Base-by-base conservation (phyloP, 2,329 filamentous ascomycete genomes). In the Conoideocrella luteorostrata region DNA sequence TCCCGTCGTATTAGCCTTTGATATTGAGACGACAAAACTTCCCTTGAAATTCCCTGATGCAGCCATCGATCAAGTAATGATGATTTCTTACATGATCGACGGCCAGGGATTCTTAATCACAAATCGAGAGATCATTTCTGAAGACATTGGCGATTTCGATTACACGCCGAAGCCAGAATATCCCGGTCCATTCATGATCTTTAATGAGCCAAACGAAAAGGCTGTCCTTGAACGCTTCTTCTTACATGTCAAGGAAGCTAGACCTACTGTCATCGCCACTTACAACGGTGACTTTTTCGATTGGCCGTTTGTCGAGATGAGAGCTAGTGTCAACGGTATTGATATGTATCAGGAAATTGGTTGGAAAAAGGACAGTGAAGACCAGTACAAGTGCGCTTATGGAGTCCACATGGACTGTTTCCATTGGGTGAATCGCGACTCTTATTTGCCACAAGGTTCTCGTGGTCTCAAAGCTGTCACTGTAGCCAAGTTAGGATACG, bases 281-380 rank as follows among this genome's bases (percentile, higher is more conserved):
- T 98, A 98, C 75, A 98, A 98, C 88, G 93, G 93, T 70, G 93
- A 98, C 71, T 98, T 98, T 64, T 98, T 98, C 82, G 93, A 98
- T 83, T 98, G 93, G 93, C 91, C 93, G 0, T 98, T 94, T 60
- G 89, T 98, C 20, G 93, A 98, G 69, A 82, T 93, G 35, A 77
- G 93, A 68, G 88, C 94, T 22, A 94, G 89, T 59, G 78, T 96
- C 52, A 84, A 94, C 54, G 93, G 94, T 23, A 96, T 98, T 61
- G 93, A 98, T 65, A 97, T 98, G 93, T 98, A 98, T 66, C 86
- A 85, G 50, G 94, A 98, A 63, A 98, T 96, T 56, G 93, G 93
- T 5, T 98, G 95, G 77, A 84, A 84, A 56, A 97, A 93, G 65
- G 93, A 95, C 66, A 86, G 71, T 56, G 93, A 98, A 59, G 94